These are phyloP conservation scores for Digitaria exilis DNA, from an alignment of 202 grass and related monocot species.

Conservation along the genomic window DNA sequence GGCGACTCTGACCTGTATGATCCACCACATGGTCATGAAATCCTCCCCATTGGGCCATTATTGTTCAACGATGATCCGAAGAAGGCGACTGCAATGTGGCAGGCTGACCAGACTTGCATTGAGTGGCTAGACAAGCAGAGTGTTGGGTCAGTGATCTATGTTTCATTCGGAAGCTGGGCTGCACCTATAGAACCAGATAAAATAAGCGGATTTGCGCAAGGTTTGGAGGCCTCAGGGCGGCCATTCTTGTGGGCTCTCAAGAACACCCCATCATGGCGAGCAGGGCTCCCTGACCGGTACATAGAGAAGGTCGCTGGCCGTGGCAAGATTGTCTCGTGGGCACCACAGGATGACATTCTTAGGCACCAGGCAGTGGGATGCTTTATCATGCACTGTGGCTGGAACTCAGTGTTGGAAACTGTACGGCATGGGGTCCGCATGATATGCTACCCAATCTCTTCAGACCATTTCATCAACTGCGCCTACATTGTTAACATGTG, in stretches of 20 bases:
- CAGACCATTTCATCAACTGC: conserved; percentile 79
- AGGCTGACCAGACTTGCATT: conserved; percentile 51
- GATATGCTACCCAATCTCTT: conserved; percentile 69
- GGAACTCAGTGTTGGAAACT: conserved; percentile 74
- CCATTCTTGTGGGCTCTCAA: conserved; percentile 81
- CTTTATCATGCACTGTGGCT: conserved; percentile 79
- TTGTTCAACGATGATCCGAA: conserved; percentile 7
- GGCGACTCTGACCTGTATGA: background rate
- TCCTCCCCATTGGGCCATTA: conserved; percentile 52
- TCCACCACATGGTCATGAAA: background rate
- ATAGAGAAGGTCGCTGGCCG: conserved; percentile 17
- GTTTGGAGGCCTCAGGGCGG: conserved; percentile 43
- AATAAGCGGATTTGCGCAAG: conserved; percentile 56
- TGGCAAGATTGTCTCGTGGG: conserved; percentile 72
- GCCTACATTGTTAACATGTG: conserved; percentile 58
- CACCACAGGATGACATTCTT: conserved; percentile 72
- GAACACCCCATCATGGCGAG: conserved; percentile 58
- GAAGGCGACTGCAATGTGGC: conserved; percentile 45
- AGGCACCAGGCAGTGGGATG: conserved; percentile 52
- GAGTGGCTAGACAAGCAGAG: conserved; percentile 55
- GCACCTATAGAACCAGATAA: conserved; percentile 43
- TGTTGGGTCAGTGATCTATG: conserved; percentile 52
- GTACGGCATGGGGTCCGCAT: conserved; percentile 49
- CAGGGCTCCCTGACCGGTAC: conserved; percentile 50
- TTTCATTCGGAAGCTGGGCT: conserved; percentile 86